These are phyloP conservation scores for Prunus mume DNA, from an alignment of 306 rosid species.

Conservation along the genomic window DNA sequence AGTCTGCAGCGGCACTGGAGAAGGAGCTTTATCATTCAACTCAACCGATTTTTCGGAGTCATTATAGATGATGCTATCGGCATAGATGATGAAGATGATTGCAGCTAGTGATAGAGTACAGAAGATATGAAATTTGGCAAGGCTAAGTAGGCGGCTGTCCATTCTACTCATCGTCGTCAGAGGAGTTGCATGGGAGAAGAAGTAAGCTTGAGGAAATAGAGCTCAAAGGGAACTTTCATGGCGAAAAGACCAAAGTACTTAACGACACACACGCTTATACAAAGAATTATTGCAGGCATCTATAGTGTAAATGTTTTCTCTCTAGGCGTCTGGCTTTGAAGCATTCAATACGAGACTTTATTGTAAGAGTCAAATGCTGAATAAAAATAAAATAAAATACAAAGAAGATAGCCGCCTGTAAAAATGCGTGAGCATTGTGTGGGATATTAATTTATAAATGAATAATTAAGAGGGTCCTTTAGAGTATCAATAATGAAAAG, in stretches of 20 bases:
- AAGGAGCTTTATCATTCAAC: slow-evolving; percentile 2
- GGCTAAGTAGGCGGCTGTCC: slow-evolving; percentile 26
- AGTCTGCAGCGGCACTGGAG: slow-evolving; percentile 12
- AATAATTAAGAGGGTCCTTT: background rate
- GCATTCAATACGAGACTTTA: slow-evolving; percentile 24
- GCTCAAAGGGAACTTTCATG: slow-evolving; percentile 10
- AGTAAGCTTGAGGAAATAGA: background rate
- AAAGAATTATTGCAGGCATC: background rate
- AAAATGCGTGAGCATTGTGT: background rate
- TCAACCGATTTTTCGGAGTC: slow-evolving; percentile 8
- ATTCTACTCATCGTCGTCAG: slow-evolving; percentile 13
- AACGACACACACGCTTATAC: background rate
- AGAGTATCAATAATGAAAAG: background rate
- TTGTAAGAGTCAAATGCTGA: slow-evolving; percentile 18
- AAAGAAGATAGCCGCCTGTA: slow-evolving; percentile 15
- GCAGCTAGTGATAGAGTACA: slow-evolving; percentile 33
- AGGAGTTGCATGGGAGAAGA: slow-evolving; percentile 6
- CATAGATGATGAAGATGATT: slow-evolving; percentile 33
- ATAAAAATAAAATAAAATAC: background rate
- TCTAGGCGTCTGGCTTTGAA: slow-evolving; percentile 23
- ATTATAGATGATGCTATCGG: slow-evolving; percentile 22
- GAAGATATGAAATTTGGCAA: slow-evolving; percentile 31
- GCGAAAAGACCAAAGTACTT: background rate
- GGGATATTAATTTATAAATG: background rate
- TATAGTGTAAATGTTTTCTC: background rate